These are phyloP conservation scores for Phytophthora pseudosyringae DNA, from an alignment of 352 stramenopile genomes.

Conservation along the genomic window DNA sequence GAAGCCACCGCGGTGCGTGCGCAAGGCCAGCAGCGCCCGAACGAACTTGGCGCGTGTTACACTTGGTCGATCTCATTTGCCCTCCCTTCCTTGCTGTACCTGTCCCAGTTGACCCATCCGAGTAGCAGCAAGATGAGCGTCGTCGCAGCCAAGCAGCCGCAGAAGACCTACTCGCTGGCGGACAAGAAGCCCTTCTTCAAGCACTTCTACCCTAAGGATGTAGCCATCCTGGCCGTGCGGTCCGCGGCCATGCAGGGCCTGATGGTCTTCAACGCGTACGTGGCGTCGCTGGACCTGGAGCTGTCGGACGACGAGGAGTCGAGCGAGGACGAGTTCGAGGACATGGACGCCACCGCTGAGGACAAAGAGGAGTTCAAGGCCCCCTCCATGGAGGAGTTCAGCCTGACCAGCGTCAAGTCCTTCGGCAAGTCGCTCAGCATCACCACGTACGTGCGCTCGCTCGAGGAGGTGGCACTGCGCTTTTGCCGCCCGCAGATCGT, in stretches of 20 bases:
- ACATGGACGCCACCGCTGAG: constrained; percentile 40
- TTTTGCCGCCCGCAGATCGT: constrained; percentile 63
- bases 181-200: constrained; percentile 90
- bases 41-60: neutral
- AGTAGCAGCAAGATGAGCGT: constrained; percentile 52
- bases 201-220: constrained; percentile 77
- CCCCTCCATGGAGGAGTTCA: constrained; percentile 68
- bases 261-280: constrained; percentile 80
- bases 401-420: constrained; percentile 53
- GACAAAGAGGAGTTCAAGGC: constrained; percentile 58
- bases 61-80: neutral
- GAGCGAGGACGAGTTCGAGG: constrained; percentile 50
- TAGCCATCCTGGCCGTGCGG: constrained; percentile 70
- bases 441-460: constrained; percentile 77
- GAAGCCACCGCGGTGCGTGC: constrained; percentile 7
- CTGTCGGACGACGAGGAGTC: constrained; percentile 54
- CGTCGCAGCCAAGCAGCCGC: constrained; percentile 45
- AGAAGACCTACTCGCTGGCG: constrained; percentile 71
- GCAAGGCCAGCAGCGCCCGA: neutral
- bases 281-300: constrained; percentile 78
- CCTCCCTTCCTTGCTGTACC: neutral
- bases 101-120: constrained; percentile 4
- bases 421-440: constrained; percentile 85
- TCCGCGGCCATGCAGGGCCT: constrained; percentile 71
- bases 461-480: constrained; percentile 71